Conservation (phyloP, 768 basidiomycete genomes). For the Hygrophorus pudorinus region DNA sequence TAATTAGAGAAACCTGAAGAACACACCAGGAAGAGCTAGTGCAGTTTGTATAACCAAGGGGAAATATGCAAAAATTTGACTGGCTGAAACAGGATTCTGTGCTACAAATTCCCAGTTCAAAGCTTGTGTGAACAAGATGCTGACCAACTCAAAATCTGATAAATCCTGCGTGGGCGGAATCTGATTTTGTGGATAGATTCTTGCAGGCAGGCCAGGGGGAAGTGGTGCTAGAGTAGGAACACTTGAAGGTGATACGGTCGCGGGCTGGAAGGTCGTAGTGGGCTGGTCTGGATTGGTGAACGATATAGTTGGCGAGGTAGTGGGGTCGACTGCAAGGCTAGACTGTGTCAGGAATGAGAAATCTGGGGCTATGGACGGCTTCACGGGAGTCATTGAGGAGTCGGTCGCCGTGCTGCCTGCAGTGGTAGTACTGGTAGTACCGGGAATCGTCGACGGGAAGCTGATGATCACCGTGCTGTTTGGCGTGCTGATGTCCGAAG, state of each 20-base stretch:
- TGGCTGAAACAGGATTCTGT: slow-evolving; percentile 41
- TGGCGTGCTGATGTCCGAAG: neutral
- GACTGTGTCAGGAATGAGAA: slow-evolving; percentile 33
- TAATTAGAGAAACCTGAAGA: slow-evolving; percentile 7
- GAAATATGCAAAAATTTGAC: slow-evolving; percentile 70
- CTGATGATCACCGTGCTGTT: slow-evolving; percentile 7
- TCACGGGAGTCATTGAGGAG: neutral
- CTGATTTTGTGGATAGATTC: slow-evolving; percentile 40
- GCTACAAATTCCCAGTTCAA: slow-evolving; percentile 70
- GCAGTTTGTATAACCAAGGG: slow-evolving; percentile 34
- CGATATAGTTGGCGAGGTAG: slow-evolving; percentile 17
- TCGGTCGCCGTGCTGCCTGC: neutral
- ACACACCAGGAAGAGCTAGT: slow-evolving; percentile 22
- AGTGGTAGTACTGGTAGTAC: slow-evolving; percentile 7
- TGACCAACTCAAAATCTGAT: slow-evolving; percentile 40
- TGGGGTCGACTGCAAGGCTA: slow-evolving; percentile 26
- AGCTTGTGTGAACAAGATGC: slow-evolving; percentile 46
- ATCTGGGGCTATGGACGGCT: slow-evolving; percentile 24
- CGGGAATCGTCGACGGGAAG: slow-evolving; percentile 10
- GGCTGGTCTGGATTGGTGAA: slow-evolving; percentile 36
- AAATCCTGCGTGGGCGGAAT: slow-evolving; percentile 21
- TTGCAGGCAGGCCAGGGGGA: slow-evolving; percentile 49
- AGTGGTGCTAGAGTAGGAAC: slow-evolving; percentile 27
- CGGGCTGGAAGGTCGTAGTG: slow-evolving; percentile 22
- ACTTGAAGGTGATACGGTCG: slow-evolving; percentile 15